Conservation (phyloP, 768 basidiomycete species). For the Vishniacozyma victoriae region DNA sequence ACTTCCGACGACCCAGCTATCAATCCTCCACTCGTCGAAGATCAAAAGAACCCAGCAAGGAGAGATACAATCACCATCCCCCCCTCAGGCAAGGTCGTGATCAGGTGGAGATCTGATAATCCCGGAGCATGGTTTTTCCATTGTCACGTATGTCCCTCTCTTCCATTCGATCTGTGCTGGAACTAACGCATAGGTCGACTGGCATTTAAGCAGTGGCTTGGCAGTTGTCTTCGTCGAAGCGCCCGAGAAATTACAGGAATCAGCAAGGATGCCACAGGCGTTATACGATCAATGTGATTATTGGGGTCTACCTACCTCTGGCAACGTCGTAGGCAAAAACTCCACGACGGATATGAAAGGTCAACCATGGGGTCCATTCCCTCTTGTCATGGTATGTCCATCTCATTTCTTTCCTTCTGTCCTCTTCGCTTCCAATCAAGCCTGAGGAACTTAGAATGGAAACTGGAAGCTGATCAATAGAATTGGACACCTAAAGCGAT, state of each 20-base stretch:
- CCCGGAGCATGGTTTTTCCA: constrained; percentile 67
- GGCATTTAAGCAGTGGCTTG: constrained; percentile 56
- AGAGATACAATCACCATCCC: constrained; percentile 82
- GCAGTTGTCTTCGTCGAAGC: constrained; percentile 81
- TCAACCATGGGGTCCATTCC: constrained; percentile 63
- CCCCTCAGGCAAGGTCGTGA: constrained; percentile 59
- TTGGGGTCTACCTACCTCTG: constrained; percentile 58
- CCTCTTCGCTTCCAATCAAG: not conserved
- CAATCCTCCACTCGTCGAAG: constrained; percentile 74
- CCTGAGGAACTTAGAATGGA: not conserved
- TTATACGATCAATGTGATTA: constrained; percentile 69
- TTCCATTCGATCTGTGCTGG: not conserved
- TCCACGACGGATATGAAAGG: constrained; percentile 62
- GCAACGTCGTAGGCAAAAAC: constrained; percentile 78
- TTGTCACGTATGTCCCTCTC: constrained; percentile 53
- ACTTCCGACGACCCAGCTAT: constrained; percentile 62
- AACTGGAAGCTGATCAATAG: constrained; percentile 2
- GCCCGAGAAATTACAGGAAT: constrained; percentile 62
- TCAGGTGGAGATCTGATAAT: constrained; percentile 82
- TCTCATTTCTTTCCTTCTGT: not conserved
- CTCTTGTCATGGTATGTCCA: constrained; percentile 58
- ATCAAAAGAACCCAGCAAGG: constrained; percentile 77
- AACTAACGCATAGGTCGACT: constrained; percentile 38
- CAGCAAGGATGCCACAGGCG: constrained; percentile 52
- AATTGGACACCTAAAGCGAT: constrained; percentile 49